Percentiles rank a stretch among this genome's conserved stretches.
Evolutionary conservation across 805 yeast species (phyloP).

Genomic region (Blastobotrys terrestris): DNA sequence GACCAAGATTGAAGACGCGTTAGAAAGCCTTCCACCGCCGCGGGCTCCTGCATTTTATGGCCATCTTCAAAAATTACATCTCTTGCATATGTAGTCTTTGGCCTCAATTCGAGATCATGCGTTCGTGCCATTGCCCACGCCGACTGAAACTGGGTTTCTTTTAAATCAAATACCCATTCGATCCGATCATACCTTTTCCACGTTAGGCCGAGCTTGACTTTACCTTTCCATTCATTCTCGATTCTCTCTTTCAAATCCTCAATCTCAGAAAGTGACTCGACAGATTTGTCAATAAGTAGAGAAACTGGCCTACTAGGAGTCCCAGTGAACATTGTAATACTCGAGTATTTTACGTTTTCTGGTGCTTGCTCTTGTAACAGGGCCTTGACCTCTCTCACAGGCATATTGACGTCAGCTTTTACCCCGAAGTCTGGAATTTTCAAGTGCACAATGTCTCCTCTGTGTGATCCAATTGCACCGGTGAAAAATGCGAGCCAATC

Average conservation of each 20-base stretch:
- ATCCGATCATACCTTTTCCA: constrained; percentile 68
- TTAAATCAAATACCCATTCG: constrained; percentile 56
- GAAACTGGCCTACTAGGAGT: constrained; percentile 12
- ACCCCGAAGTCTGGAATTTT: constrained; percentile 42
- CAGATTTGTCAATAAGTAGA: constrained; percentile 36
- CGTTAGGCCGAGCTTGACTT: constrained; percentile 42
- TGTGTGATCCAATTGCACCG: constrained; percentile 37
- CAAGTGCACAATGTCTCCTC: constrained; percentile 31
- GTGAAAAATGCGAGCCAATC: constrained; percentile 60
- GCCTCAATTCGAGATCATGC: constrained; percentile 58
- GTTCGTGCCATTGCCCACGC: constrained; percentile 39
- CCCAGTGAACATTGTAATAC: constrained; percentile 5
- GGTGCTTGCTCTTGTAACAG: constrained; percentile 5
- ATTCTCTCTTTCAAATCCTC: constrained; percentile 12
- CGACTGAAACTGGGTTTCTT: constrained; percentile 38
- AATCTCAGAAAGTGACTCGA: constrained; percentile 28
- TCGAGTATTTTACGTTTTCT: constrained; percentile 5
- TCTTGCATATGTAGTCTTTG: constrained; percentile 24
- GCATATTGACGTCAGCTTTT: constrained; percentile 42
- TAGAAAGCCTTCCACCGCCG: constrained; percentile 78
- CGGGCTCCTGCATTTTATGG: constrained; percentile 46
- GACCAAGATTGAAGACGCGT: constrained; percentile 46
- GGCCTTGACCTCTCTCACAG: constrained; percentile 27
- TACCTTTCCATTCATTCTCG: constrained; percentile 13
- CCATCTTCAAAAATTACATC: constrained; percentile 20